A percentile compares a stretch with the other conserved stretches of the same genome.
Evolutionary conservation across 164 flowering plant genomes (phyloP).

Genomic region (Annona cherimola): DNA sequence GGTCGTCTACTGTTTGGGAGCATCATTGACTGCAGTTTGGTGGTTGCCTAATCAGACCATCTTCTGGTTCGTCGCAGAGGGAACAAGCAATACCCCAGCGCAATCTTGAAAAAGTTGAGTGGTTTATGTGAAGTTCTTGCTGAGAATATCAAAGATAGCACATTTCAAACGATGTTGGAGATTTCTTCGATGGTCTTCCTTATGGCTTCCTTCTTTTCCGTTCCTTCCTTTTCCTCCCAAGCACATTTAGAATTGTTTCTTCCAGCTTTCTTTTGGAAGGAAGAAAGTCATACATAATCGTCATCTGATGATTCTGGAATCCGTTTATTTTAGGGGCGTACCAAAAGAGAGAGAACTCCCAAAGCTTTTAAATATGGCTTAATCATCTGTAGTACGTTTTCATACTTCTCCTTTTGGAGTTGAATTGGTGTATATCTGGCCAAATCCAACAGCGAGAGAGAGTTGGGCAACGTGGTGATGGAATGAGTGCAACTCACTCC

Average conservation of each 20-base stretch:
- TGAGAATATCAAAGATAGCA: too few species aligned
- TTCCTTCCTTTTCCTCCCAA: background rate
- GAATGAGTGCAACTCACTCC: conserved; percentile 34
- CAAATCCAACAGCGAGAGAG: background rate
- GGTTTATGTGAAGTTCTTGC: too few species aligned
- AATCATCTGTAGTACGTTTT: background rate
- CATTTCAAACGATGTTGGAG: too few species aligned
- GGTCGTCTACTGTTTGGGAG: too few species aligned
- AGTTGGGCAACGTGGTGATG: background rate
- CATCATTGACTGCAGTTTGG: too few species aligned
- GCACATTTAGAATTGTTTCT: conserved; percentile 1
- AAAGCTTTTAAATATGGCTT: background rate
- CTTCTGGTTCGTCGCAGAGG: too few species aligned
- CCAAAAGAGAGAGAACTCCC: background rate
- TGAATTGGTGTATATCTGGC: background rate
- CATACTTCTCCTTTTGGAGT: background rate
- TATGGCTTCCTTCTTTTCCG: background rate
- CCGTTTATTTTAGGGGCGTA: background rate
- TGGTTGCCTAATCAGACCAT: too few species aligned
- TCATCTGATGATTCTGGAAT: background rate
- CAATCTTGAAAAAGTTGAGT: too few species aligned
- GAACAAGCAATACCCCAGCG: too few species aligned
- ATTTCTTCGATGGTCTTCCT: background rate
- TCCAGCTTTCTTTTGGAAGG: conserved; percentile 7
- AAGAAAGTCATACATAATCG: conserved; percentile 5